Evolutionary conservation across 2,329 filamentous ascomycete species (phyloP).

Genomic region (Aureobasidium sp.): DNA sequence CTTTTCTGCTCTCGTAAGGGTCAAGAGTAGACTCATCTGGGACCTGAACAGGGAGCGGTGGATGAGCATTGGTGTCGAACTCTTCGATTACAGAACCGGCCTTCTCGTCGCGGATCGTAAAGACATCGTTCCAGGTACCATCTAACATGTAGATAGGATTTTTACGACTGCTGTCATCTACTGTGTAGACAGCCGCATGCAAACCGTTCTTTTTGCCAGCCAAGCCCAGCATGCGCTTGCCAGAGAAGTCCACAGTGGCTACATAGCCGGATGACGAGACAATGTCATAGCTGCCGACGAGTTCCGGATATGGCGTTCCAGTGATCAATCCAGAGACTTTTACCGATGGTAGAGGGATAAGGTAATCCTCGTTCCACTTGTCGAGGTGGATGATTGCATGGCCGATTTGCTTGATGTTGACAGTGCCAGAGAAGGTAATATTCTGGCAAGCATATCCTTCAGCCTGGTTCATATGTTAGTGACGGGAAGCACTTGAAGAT

Average conservation of each 20-base stretch:
- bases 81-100: slow-evolving; percentile 32
- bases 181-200: slow-evolving; percentile 30
- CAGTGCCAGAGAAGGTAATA: slow-evolving; percentile 39
- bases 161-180: slow-evolving; percentile 26
- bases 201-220: slow-evolving; percentile 38
- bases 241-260: slow-evolving; percentile 38
- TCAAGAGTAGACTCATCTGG: slow-evolving; percentile 31
- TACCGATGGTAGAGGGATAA: slow-evolving; percentile 40
- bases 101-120: slow-evolving; percentile 31
- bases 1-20: slow-evolving; percentile 39
- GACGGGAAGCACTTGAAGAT: not conserved
- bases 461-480: slow-evolving; percentile 20
- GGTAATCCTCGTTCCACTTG: slow-evolving; percentile 38
- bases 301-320: slow-evolving; percentile 39
- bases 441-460: slow-evolving; percentile 43
- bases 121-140: slow-evolving; percentile 37
- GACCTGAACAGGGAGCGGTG: slow-evolving; percentile 21
- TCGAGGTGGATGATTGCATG: slow-evolving; percentile 40
- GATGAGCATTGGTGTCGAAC: slow-evolving; percentile 27
- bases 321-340: slow-evolving; percentile 40
- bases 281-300: slow-evolving; percentile 36
- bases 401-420: slow-evolving; percentile 42
- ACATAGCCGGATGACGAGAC: slow-evolving; percentile 37
- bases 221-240: slow-evolving; percentile 35
- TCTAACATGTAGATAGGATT: slow-evolving; percentile 33